Percentiles rank a stretch among this genome's conserved stretches.
Conservation (phyloP, 179 eudicot genomes). For the Vitellaria paradoxa region DNA sequence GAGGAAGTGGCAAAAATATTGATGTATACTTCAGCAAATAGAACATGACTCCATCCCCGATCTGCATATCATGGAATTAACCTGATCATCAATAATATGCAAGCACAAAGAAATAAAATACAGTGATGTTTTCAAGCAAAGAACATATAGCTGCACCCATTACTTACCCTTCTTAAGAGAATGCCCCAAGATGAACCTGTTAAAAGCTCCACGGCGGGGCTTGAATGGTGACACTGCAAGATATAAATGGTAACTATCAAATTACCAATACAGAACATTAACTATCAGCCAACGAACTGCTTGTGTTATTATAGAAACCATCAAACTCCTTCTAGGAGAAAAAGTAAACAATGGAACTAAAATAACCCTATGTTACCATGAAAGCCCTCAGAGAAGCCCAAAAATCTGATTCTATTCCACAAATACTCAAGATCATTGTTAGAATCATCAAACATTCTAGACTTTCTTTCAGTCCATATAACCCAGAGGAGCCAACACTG, state of each 20-base stretch:
- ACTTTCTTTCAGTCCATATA: too few species aligned
- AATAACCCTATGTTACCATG: background rate
- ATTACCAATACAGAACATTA: background rate
- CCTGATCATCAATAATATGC: slow-evolving; percentile 7
- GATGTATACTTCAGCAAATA: slow-evolving; percentile 57
- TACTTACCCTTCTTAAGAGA: slow-evolving; percentile 56
- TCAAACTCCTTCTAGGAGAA: background rate
- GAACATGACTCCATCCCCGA: slow-evolving; percentile 74
- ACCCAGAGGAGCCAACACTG: too few species aligned
- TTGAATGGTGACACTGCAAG: slow-evolving; percentile 32
- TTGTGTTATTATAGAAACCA: background rate
- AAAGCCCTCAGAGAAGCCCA: too few species aligned
- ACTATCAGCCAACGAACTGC: background rate
- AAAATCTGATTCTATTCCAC: too few species aligned
- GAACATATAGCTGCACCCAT: background rate
- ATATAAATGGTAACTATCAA: slow-evolving; percentile 11
- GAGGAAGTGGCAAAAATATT: slow-evolving; percentile 64
- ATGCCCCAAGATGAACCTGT: slow-evolving; percentile 59
- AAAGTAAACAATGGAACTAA: background rate
- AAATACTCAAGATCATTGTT: too few species aligned
- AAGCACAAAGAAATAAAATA: background rate
- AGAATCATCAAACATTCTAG: too few species aligned
- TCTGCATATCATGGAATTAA: slow-evolving; percentile 34
- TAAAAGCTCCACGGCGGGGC: slow-evolving; percentile 49
- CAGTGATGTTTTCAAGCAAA: background rate